A percentile compares a stretch with the other conserved stretches of the same genome.
Conservation (phyloP, 2,329 filamentous ascomycete species). For the Aspergillus latus region DNA sequence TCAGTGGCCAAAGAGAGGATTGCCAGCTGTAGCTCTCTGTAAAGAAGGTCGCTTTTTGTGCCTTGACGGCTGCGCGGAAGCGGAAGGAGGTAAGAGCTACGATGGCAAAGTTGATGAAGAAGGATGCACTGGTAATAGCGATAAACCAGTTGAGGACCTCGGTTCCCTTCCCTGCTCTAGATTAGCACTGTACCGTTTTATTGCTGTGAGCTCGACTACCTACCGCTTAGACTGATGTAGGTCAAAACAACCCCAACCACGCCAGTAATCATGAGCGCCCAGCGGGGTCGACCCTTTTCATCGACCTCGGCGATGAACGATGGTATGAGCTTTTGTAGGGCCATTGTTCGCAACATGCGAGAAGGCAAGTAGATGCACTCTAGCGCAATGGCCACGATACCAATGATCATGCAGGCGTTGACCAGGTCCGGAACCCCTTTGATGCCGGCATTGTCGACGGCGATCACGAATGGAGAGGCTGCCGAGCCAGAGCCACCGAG, state of each 20-base stretch:
- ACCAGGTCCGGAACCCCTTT: slow-evolving; percentile 31
- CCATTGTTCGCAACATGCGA: slow-evolving; percentile 33
- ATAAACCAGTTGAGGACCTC: slow-evolving; percentile 15
- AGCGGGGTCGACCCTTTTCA: slow-evolving; percentile 30
- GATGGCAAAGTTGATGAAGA: slow-evolving; percentile 38
- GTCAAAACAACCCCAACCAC: slow-evolving; percentile 26
- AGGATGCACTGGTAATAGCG: slow-evolving; percentile 32
- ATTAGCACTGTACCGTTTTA: not conserved
- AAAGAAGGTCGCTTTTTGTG: slow-evolving; percentile 26
- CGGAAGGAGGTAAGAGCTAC: slow-evolving; percentile 33
- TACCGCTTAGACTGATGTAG: slow-evolving; percentile 34
- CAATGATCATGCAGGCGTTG: slow-evolving; percentile 35
- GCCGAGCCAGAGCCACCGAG: slow-evolving; percentile 31
- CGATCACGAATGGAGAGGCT: slow-evolving; percentile 36
- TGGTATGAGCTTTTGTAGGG: slow-evolving; percentile 29
- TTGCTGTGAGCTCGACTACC: slow-evolving; percentile 12
- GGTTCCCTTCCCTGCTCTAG: slow-evolving; percentile 1
- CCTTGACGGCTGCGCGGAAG: slow-evolving; percentile 30
- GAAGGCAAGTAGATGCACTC: slow-evolving; percentile 37
- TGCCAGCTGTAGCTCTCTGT: slow-evolving; percentile 30
- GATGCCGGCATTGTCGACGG: slow-evolving; percentile 31
- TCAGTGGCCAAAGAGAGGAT: slow-evolving; percentile 30
- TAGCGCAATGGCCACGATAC: slow-evolving; percentile 32
- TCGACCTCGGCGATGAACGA: slow-evolving; percentile 31
- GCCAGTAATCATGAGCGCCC: slow-evolving; percentile 30